phyloP scores from a whole-genome alignment of 331 rosid species.

The Malus hybrid region DNA sequence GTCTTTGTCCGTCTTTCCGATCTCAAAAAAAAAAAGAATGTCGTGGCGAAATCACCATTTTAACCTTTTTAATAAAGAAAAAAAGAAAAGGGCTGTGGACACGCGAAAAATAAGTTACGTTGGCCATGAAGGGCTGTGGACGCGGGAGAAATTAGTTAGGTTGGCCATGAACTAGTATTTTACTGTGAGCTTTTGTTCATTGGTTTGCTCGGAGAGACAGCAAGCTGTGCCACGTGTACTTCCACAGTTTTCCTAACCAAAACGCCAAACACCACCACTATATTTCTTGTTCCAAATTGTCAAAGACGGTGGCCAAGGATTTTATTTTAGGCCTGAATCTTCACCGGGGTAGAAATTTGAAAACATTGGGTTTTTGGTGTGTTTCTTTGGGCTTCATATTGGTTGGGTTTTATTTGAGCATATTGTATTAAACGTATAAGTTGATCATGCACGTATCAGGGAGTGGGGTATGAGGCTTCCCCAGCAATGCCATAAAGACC shows the following conservation, averaged over 20 bases:
- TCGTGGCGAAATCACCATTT: fast-evolving
- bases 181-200: neutral
- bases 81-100: no score
- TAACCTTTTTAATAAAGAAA: no score
- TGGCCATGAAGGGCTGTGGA: neutral
- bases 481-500: no score
- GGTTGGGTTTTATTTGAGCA: no score
- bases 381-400: no score
- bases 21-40: no score
- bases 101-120: neutral
- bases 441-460: no score
- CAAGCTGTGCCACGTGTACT: neutral
- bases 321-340: neutral
- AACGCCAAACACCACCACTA: neutral
- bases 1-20: no score
- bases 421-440: no score
- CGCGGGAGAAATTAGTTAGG: neutral
- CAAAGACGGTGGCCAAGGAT: neutral
- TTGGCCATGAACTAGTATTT: neutral
- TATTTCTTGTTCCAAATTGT: neutral
- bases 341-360: no score
- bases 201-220: neutral
- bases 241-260: neutral
- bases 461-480: no score
- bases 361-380: no score